Evolutionary conservation across 306 rosid genomes (phyloP).

Genomic region (Aeschynomene evenia): DNA sequence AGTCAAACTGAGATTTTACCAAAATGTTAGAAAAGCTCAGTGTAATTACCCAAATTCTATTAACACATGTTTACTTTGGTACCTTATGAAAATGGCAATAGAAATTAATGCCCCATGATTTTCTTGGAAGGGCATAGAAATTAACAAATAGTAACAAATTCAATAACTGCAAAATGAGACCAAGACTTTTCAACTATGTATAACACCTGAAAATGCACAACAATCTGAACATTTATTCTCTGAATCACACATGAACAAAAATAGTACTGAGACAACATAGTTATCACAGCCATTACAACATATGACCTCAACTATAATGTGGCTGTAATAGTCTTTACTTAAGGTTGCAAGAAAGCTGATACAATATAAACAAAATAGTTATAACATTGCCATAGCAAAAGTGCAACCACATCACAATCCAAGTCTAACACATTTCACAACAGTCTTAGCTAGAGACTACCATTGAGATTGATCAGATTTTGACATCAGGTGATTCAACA

Average conservation of each 20-base stretch:
- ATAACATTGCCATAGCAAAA: slow-evolving; percentile 17
- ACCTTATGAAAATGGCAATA: too few relatives aligned
- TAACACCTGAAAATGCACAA: slow-evolving; percentile 14
- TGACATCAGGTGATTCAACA: slow-evolving; percentile 44
- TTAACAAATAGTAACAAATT: too few relatives aligned
- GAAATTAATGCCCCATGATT: too few relatives aligned
- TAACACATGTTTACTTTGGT: too few relatives aligned
- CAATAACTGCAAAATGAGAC: not conserved
- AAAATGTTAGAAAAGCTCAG: too few relatives aligned
- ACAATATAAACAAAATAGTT: slow-evolving; percentile 10
- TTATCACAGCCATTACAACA: slow-evolving; percentile 20
- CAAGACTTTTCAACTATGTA: not conserved
- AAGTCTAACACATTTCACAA: slow-evolving; percentile 10
- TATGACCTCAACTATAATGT: slow-evolving; percentile 19
- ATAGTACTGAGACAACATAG: slow-evolving; percentile 27
- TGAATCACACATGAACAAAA: slow-evolving; percentile 13
- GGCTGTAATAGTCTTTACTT: slow-evolving; percentile 18
- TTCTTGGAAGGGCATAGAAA: too few relatives aligned
- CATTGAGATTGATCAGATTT: slow-evolving; percentile 27
- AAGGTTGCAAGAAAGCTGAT: not conserved
- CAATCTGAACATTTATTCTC: slow-evolving; percentile 27
- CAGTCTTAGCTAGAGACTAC: slow-evolving; percentile 18
- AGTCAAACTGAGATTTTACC: too few relatives aligned
- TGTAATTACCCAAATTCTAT: too few relatives aligned
- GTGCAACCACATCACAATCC: not conserved